Base-by-base conservation (phyloP, 768 basidiomycete species). In the Trametopsis cervina region DNA sequence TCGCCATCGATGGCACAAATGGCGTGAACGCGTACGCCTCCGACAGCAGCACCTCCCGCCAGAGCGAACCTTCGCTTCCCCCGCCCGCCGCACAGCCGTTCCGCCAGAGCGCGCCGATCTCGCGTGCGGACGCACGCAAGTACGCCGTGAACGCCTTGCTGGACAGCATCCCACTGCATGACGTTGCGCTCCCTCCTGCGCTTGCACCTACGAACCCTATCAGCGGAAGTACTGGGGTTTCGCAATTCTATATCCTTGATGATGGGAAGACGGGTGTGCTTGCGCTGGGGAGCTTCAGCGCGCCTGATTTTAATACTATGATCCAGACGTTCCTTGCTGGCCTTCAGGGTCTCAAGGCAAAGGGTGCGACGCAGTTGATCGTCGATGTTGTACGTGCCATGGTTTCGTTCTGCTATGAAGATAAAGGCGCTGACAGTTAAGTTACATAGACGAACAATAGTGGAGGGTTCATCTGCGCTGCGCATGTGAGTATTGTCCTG, bases 221-320 rank as follows among this genome's bases (percentile, higher is more conserved):
- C 15, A 63, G 66, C 40, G 72, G 71, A 38, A 76, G 76, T 55
- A 67, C 69, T 39, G 70, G 72, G 17, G 76, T 74, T 29, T 74
- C 74, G 2, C 74, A 78, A 52, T 81, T 81, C 56, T 78, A 72
- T 54, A 57, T 79, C 58, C 63, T 79, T n/a, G 60, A 69, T 3
- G 78, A 79, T 52, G 68, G 67, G 18, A 68, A 62, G 46, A 81
- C 78, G 3, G 79, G 79, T 33, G 74, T 80, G 11, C 64, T 80
- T 27, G 75, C 77, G 4, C 68, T 81, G 4, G 78, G 79, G 15
- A 79, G 77, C 59, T 81, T 81, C 61, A 72, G 74, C 1, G 75
- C 71, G 2, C 58, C 56, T 29, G 65, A 67, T 49, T 76, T 73
- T 50, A 60, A 61, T 25, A 49, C 49, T 4, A 74, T 80, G 52